Base-by-base conservation (phyloP, 1,284 basidiomycete species). In the Chondrostereum purpureum region DNA sequence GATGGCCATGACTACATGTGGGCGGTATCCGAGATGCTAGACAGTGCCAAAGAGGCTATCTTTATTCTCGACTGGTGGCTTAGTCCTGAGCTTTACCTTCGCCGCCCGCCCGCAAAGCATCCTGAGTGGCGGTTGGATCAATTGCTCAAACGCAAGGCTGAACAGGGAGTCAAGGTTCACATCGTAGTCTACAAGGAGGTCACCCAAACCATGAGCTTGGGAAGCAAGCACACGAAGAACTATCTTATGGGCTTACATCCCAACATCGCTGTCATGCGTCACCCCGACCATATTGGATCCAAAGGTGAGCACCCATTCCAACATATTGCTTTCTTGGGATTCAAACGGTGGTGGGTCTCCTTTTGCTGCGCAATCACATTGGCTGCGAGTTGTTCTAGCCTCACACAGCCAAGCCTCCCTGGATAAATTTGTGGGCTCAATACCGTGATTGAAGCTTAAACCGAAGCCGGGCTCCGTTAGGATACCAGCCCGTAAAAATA, bases 1-100 rank as follows among this genome's bases (percentile, higher is more conserved):
- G 91, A 93, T 57, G 91, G 92, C 0, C 86, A 91, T 49, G 90
- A 96, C 67, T 96, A 94, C 63, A 89, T 96, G 75, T 95, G 87
- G 77, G 92, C 93, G 0, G 62, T 95, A 22, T 91, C 89, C 2
- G 91, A 93, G 66, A 72, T 94, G 61, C 73, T 96, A 18, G 91
- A 95, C 42, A 77, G 67, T 38, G 83, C 86, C 2, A 70, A 70
- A 50, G 82, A 88, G 58, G 78, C 68, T 34, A 92, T 92, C 55
- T 92, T 92, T 65, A 88, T 88, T 48, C 50, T 83, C 75, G 91
- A 93, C 56, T 94, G 91, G 88, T 90, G 86, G 92, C 77, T 96
- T 47, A 88, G 88, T 0, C 92, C 92, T 1, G 92, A 96, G 60
- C 68, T 96, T 3, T 93, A 92, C 64, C 81, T 96, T 18, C 83